Percentiles rank a stretch among this genome's conserved stretches.
Evolutionary conservation across 371 early-diverging fungal species (phyloP).

Genomic region (Saksenaea oblongispora): DNA sequence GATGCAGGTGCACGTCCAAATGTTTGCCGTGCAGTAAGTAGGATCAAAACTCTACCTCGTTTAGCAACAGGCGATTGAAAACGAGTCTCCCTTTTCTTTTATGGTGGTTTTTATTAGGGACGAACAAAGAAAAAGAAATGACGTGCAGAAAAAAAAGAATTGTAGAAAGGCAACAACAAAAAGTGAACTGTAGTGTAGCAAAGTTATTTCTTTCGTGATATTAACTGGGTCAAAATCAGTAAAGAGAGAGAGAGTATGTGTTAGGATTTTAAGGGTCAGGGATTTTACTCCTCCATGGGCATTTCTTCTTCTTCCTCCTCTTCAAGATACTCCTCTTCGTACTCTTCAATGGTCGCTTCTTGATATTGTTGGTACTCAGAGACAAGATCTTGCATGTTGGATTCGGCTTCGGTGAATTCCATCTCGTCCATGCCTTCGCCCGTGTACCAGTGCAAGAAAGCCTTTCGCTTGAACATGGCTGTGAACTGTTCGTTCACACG

Average conservation of each 20-base stretch:
- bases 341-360: slow-evolving; percentile 81
- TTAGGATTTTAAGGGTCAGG: not conserved
- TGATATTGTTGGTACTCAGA: slow-evolving; percentile 99
- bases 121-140: no score
- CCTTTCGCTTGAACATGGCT: slow-evolving; percentile 90
- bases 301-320: slow-evolving; percentile 12
- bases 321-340: slow-evolving; percentile 25
- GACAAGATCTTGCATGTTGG: slow-evolving; percentile 92
- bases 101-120: no score
- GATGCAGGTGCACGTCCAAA: no score
- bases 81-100: no score
- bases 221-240: not conserved
- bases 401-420: slow-evolving; percentile 89
- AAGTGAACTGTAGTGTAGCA: no score
- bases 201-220: no score
- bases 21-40: no score
- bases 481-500: slow-evolving; percentile 94
- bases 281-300: slow-evolving; percentile 9
- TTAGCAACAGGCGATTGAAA: no score
- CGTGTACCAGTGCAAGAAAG: slow-evolving; percentile 96
- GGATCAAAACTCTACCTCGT: no score
- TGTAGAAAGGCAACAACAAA: no score
- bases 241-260: no score
- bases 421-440: slow-evolving; percentile 96
- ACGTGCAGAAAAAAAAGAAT: no score